phyloP scores from a whole-genome alignment of 2,329 filamentous ascomycete species.

The Trichoderma semiorbis region DNA sequence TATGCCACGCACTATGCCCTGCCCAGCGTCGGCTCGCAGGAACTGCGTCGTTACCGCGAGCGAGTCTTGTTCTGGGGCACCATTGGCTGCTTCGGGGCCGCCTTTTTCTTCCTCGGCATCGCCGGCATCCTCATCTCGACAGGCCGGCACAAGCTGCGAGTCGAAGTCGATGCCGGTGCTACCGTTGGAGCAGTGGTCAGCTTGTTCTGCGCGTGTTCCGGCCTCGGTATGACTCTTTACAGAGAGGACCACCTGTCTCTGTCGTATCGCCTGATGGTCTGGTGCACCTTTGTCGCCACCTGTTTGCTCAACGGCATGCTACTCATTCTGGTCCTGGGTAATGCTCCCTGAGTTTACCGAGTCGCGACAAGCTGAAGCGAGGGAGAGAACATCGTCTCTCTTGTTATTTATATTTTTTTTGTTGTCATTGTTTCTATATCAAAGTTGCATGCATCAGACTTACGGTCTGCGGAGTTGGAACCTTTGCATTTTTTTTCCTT shows the following conservation, averaged over 20 bases:
- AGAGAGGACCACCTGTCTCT: constrained; percentile 44
- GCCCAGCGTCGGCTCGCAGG: constrained; percentile 51
- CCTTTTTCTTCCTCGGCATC: constrained; percentile 62
- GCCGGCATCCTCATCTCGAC: constrained; percentile 64
- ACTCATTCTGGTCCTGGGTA: constrained; percentile 41
- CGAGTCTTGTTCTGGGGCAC: constrained; percentile 53
- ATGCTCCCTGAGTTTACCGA: constrained; percentile 30
- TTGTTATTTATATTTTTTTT: neutral
- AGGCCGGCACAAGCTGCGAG: constrained; percentile 61
- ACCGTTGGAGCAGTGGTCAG: constrained; percentile 66
- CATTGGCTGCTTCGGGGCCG: constrained; percentile 52
- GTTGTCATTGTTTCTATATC: neutral
- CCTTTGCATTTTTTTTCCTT: neutral
- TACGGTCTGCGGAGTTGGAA: constrained; percentile 3
- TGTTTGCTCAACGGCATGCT: constrained; percentile 45
- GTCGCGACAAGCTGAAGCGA: neutral
- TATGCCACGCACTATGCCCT: constrained; percentile 55
- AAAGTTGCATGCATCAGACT: constrained; percentile 11
- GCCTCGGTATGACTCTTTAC: constrained; percentile 56
- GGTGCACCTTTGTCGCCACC: constrained; percentile 35
- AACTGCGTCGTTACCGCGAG: constrained; percentile 49
- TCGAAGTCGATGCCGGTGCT: constrained; percentile 72
- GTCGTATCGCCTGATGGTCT: constrained; percentile 41
- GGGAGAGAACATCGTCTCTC: neutral
- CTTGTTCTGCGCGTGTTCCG: constrained; percentile 60